phyloP scores from a whole-genome alignment of 129 eudicot species.

The Mikania micrantha region DNA sequence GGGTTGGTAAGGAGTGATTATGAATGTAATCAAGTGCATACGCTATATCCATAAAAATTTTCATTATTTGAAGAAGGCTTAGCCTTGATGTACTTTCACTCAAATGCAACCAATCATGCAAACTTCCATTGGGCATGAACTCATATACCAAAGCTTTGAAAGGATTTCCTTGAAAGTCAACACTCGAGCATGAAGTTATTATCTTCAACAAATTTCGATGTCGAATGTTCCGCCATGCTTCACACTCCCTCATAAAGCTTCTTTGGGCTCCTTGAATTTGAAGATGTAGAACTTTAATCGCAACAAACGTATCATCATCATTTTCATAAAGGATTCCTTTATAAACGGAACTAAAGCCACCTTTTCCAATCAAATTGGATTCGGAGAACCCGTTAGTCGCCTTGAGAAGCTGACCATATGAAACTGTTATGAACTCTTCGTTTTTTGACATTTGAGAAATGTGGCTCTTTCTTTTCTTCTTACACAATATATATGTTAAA shows the following conservation, averaged over 20 bases:
- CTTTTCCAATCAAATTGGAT: constrained; percentile 19
- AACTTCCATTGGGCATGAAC: constrained; percentile 17
- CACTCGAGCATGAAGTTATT: constrained; percentile 26
- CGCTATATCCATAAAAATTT: neutral
- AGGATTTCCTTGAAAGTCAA: constrained; percentile 13
- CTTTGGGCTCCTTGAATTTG: constrained; percentile 7
- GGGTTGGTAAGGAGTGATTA: neutral
- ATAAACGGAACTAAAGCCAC: constrained; percentile 21
- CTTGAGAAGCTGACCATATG: constrained; percentile 19
- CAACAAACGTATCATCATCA: constrained; percentile 6
- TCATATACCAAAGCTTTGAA: constrained; percentile 19
- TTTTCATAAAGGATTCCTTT: constrained; percentile 22
- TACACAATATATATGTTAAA: constrained; percentile 4
- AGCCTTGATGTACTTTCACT: neutral
- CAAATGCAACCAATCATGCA: constrained; percentile 14
- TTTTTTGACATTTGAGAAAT: neutral
- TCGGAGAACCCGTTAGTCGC: constrained; percentile 32
- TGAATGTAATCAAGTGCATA: constrained; percentile 15
- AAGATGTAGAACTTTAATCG: constrained; percentile 29
- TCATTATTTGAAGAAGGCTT: constrained; percentile 1
- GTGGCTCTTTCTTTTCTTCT: constrained; percentile 2
- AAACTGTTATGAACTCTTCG: neutral
- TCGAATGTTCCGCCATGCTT: constrained; percentile 20
- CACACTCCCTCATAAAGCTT: constrained; percentile 22
- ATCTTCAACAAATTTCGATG: constrained; percentile 30